phyloP scores from a whole-genome alignment of 2,329 filamentous ascomycete genomes.

The Calonectria pauciramosa region DNA sequence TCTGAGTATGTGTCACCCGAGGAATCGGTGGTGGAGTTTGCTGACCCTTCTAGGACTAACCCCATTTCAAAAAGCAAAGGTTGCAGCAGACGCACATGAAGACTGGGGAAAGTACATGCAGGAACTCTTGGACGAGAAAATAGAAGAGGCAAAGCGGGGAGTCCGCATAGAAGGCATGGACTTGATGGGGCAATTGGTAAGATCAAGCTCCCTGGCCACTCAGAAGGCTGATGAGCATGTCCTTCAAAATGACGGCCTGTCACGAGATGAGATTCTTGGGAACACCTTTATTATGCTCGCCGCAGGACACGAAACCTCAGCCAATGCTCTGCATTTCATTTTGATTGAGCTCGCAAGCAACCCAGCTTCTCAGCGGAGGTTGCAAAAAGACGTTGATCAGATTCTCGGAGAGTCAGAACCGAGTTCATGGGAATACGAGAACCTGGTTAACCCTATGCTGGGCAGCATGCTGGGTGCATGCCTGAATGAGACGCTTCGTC shows the following conservation, averaged over 20 bases:
- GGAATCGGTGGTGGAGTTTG: neutral
- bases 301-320: constrained; percentile 86
- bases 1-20: constrained; percentile 56
- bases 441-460: constrained; percentile 74
- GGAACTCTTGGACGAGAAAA: constrained; percentile 75
- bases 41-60: constrained; percentile 52
- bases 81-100: constrained; percentile 66
- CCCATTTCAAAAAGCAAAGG: constrained; percentile 65
- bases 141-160: constrained; percentile 54
- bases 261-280: constrained; percentile 76
- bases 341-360: constrained; percentile 77
- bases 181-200: constrained; percentile 65
- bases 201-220: constrained; percentile 52
- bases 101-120: constrained; percentile 80
- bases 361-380: constrained; percentile 71
- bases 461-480: constrained; percentile 79
- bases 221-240: constrained; percentile 1
- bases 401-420: constrained; percentile 72
- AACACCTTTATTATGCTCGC: constrained; percentile 79
- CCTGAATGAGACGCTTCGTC: constrained; percentile 82
- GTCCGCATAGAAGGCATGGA: constrained; percentile 62
- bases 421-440: constrained; percentile 79
- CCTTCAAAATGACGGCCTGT: constrained; percentile 56
- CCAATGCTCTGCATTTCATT: constrained; percentile 80
- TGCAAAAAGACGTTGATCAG: constrained; percentile 78